Evolutionary conservation across 495 filamentous ascomycete species (phyloP), one percentile per base, ranked within the genome.

Genomic region (Copromyces sp.): DNA sequence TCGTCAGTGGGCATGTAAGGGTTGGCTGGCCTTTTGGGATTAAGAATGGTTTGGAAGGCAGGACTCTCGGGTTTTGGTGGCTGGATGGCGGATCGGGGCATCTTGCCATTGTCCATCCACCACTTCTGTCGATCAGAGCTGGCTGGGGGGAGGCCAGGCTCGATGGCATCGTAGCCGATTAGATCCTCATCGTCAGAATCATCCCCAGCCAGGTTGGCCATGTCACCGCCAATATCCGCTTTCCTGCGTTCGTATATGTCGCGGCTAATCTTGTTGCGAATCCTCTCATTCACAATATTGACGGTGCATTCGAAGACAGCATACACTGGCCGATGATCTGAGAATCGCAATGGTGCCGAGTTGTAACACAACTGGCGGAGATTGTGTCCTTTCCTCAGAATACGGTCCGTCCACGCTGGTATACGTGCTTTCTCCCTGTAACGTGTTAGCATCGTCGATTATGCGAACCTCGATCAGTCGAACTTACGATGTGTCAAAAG

Each of bases 321-420:
- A 82, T 90, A 98, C 4, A 99, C 94, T 24, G 95, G 95, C 7
- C 94, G 88, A 79, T 99, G 95, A 77, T 98, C 95, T 0, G 95
- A 99, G 79, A 97, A 94, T 9, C 86, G 87, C 12, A 99, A 83
- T 39, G 92, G 88, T 9, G 92, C 93, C 69, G 86, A 88, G 73
- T 90, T 86, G 80, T 99, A 99, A 37, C 89, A 86, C 24, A 90
- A 86, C 80, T 98, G 96, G 8, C 90, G 89, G 6, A 98, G 85
- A 73, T 91, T 93, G 47, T 86, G 84, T 35, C 96, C 96, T 86
- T 92, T 95, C 72, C 92, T 89, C 14, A 99, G 82, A 16, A 99
- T 88, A 42, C 95, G 91, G 81, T 99, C 95, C 77, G 94, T 97
- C 95, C 95, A 99, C 4, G 95, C 95, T 37, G 95, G 95, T 73